phyloP scores from a whole-genome alignment of 768 basidiomycete species.

The Hygrophorus pudorinus region DNA sequence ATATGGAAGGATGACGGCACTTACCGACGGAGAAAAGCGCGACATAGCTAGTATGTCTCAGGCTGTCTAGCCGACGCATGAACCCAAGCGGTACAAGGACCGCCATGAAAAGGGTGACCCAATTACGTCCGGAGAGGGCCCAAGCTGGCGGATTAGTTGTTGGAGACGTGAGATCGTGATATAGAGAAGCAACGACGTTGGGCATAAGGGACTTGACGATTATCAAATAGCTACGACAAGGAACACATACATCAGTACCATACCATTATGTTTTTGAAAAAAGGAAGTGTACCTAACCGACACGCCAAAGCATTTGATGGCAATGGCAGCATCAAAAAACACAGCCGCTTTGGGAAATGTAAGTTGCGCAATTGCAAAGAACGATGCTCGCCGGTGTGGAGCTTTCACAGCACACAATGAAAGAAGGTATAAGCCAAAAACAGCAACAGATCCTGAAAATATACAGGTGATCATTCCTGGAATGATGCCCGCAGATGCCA shows the following conservation, averaged over 20 bases:
- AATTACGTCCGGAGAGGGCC: constrained; percentile 68
- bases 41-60: constrained; percentile 86
- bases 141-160: constrained; percentile 61
- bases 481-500: constrained; percentile 83
- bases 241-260: not conserved
- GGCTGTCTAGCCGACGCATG: constrained; percentile 71
- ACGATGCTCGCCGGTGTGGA: constrained; percentile 67
- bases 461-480: constrained; percentile 86
- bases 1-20: constrained; percentile 18
- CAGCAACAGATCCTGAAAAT: constrained; percentile 66
- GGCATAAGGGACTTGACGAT: constrained; percentile 93
- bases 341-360: constrained; percentile 84
- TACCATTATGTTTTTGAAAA: constrained; percentile 2
- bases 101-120: constrained; percentile 74
- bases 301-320: constrained; percentile 95
- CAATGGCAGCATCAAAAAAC: constrained; percentile 91
- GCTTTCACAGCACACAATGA: constrained; percentile 73
- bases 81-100: constrained; percentile 76
- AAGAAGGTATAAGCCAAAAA: constrained; percentile 84
- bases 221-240: constrained; percentile 62
- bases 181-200: constrained; percentile 75
- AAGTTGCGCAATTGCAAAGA: constrained; percentile 73
- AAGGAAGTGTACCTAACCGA: constrained; percentile 61
- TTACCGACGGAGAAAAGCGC: constrained; percentile 83
- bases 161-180: constrained; percentile 63